phyloP scores from a whole-genome alignment of 805 yeast species.

The Starmerella stigmatis region DNA sequence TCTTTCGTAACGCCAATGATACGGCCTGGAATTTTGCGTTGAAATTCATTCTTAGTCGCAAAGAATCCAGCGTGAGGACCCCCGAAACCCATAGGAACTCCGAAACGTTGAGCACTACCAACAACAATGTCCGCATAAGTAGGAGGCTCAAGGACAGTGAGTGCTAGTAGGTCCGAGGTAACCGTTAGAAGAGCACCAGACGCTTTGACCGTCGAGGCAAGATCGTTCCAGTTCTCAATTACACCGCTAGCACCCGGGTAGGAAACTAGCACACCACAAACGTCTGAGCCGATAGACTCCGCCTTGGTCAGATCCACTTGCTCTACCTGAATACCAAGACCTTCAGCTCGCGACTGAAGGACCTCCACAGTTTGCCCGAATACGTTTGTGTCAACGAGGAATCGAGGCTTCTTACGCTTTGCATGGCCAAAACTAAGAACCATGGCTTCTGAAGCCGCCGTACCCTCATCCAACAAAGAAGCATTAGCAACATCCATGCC shows the following conservation, averaged over 20 bases:
- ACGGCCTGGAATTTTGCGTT: conserved; percentile 94
- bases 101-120: conserved; percentile 91
- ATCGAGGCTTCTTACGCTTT: conserved; percentile 57
- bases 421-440: conserved; percentile 59
- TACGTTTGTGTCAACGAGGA: conserved; percentile 61
- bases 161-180: conserved; percentile 86
- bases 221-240: conserved; percentile 41
- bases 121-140: conserved; percentile 86
- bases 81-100: conserved; percentile 96
- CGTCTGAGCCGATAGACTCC: conserved; percentile 33
- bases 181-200: conserved; percentile 68
- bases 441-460: conserved; percentile 98
- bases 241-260: conserved; percentile 85
- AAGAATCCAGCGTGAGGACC: conserved; percentile 99
- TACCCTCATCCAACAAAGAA: conserved; percentile 88
- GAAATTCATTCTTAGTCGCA: conserved; percentile 67
- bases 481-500: conserved; percentile 94
- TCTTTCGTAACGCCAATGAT: conserved; percentile 89
- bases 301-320: conserved; percentile 34
- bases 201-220: conserved; percentile 57
- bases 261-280: conserved; percentile 79
- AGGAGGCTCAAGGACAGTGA: conserved; percentile 79
- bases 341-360: conserved; percentile 63
- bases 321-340: conserved; percentile 53
- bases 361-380: conserved; percentile 84